Evolutionary conservation across 208 protist genomes (phyloP).

Genomic region (Blastocrithidia nonstop): DNA sequence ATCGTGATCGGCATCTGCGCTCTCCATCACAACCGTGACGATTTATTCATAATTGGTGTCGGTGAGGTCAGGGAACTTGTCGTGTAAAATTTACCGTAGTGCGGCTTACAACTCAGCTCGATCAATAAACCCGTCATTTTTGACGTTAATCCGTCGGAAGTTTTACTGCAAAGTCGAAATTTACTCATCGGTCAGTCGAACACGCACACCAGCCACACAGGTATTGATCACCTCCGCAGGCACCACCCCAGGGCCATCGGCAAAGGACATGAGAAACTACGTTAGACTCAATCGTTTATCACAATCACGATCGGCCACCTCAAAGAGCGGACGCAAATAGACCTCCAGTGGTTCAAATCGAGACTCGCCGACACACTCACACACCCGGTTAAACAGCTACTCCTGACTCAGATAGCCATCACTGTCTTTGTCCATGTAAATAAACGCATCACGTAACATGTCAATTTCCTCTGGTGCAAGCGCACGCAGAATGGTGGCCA

Average conservation of each 20-base stretch:
- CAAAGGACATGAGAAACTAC: slow-evolving; percentile 69
- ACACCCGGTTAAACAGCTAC: slow-evolving; percentile 38
- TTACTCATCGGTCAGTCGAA: slow-evolving; percentile 67
- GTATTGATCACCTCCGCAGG: slow-evolving; percentile 74
- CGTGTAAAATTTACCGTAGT: slow-evolving; percentile 25
- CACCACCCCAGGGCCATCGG: slow-evolving; percentile 55
- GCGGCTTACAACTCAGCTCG: slow-evolving; percentile 41
- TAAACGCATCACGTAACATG: slow-evolving; percentile 82
- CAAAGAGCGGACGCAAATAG: slow-evolving; percentile 57
- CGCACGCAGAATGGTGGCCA: slow-evolving; percentile 17
- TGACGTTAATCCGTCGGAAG: slow-evolving; percentile 51
- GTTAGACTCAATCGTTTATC: slow-evolving; percentile 43
- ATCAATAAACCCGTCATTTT: slow-evolving; percentile 58
- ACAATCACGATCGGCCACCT: slow-evolving; percentile 53
- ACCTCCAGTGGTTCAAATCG: slow-evolving; percentile 30
- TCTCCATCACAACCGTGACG: slow-evolving; percentile 53
- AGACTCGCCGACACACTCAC: slow-evolving; percentile 20
- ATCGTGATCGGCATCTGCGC: slow-evolving; percentile 49
- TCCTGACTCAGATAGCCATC: slow-evolving; percentile 45
- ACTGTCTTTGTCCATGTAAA: slow-evolving; percentile 70
- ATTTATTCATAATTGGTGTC: slow-evolving; percentile 53
- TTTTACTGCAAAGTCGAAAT: slow-evolving; percentile 56
- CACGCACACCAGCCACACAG: slow-evolving; percentile 54
- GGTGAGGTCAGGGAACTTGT: slow-evolving; percentile 45
- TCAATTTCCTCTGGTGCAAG: slow-evolving; percentile 66